These are phyloP conservation scores for Tolypocladium inflatum DNA, from an alignment of 2,329 filamentous ascomycete genomes.

Conservation along the genomic window DNA sequence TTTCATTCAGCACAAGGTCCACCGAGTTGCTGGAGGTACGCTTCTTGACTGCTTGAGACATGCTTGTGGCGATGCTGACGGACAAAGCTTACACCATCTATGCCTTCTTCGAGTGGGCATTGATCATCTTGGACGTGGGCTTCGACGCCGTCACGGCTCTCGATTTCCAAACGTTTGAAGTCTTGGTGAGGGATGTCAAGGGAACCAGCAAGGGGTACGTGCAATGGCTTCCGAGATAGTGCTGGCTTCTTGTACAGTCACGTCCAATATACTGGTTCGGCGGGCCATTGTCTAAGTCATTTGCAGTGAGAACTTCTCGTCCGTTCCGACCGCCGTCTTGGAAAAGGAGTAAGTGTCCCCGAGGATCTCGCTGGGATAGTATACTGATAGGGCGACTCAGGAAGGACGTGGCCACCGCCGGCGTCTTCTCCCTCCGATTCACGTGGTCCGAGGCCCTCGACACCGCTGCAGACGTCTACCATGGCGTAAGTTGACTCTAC, in stretches of 20 bases:
- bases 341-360: conserved; percentile 63
- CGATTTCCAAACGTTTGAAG: conserved; percentile 83
- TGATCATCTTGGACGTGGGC: conserved; percentile 89
- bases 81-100: conserved; percentile 85
- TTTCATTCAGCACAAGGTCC: conserved; percentile 98
- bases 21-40: conserved; percentile 85
- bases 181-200: conserved; percentile 81
- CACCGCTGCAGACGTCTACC: conserved; percentile 80
- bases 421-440: conserved; percentile 63
- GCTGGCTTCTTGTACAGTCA: conserved; percentile 21
- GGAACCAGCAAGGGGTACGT: conserved; percentile 97
- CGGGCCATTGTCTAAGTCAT: conserved; percentile 29
- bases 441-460: conserved; percentile 68
- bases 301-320: conserved; percentile 37
- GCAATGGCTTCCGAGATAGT: conserved; percentile 84
- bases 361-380: background rate
- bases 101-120: conserved; percentile 94
- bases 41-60: background rate
- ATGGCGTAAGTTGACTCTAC: conserved; percentile 54
- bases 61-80: conserved; percentile 6
- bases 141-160: conserved; percentile 93
- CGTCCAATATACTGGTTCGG: conserved; percentile 20
- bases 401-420: conserved; percentile 64
- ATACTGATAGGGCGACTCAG: conserved; percentile 32
- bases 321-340: conserved; percentile 37